These are phyloP conservation scores for Strobilomyces echinocephalus DNA, from an alignment of 768 basidiomycete species.

Conservation along the genomic window DNA sequence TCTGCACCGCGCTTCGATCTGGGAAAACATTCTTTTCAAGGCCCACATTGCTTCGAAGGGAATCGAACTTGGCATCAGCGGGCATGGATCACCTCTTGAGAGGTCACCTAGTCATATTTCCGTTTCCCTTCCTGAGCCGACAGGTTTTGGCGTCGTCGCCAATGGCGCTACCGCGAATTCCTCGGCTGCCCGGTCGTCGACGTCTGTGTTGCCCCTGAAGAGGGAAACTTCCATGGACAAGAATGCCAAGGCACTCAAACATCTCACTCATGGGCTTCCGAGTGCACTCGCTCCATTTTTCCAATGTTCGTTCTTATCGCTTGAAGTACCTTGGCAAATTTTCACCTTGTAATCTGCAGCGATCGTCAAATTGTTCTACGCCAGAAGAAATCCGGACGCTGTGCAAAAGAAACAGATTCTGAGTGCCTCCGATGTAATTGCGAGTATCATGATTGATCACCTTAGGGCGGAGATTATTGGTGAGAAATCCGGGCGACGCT, in stretches of 20 bases:
- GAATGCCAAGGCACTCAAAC: constrained; percentile 74
- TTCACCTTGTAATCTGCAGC: constrained; percentile 41
- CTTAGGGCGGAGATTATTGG: constrained; percentile 50
- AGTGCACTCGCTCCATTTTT: constrained; percentile 76
- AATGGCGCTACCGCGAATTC: constrained; percentile 28
- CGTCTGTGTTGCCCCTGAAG: constrained; percentile 31
- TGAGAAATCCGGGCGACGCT: constrained; percentile 33
- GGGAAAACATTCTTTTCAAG: constrained; percentile 83
- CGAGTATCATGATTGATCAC: constrained; percentile 69
- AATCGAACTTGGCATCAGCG: constrained; percentile 44
- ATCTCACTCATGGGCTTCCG: constrained; percentile 75
- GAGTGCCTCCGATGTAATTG: constrained; percentile 63
- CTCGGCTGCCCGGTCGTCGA: constrained; percentile 16
- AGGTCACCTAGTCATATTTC: constrained; percentile 44
- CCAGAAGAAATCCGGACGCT: constrained; percentile 69
- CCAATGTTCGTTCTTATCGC: constrained; percentile 55
- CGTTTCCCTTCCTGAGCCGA: constrained; percentile 38
- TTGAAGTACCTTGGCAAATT: not conserved
- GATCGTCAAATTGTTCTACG: constrained; percentile 82
- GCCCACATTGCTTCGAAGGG: constrained; percentile 50
- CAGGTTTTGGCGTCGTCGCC: constrained; percentile 29
- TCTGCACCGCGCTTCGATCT: constrained; percentile 76
- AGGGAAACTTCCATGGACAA: constrained; percentile 47
- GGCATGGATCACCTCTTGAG: constrained; percentile 42
- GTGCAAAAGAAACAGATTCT: constrained; percentile 74